phyloP scores from a whole-genome alignment of 2,329 filamentous ascomycete species.

The Rhynchosporium secalis region DNA sequence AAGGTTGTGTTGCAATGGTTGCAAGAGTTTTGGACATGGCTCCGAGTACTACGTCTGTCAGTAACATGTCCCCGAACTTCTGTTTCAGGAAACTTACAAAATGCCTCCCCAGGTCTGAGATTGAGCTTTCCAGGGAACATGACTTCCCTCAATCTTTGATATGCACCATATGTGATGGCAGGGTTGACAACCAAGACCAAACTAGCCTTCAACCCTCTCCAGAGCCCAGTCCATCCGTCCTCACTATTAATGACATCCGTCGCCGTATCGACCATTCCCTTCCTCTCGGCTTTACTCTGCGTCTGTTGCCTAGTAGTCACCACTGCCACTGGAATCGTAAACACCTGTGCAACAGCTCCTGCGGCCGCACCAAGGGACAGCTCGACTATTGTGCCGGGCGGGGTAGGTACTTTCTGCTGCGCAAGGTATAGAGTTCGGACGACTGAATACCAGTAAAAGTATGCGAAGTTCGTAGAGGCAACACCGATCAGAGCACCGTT shows the following conservation, averaged over 20 bases:
- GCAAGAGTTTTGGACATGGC: conserved; percentile 91
- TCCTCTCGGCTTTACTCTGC: conserved; percentile 78
- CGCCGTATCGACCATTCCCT: conserved; percentile 83
- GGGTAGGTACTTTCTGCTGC: conserved; percentile 54
- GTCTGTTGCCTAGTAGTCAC: conserved; percentile 97
- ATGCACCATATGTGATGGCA: conserved; percentile 95
- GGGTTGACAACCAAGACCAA: conserved; percentile 95
- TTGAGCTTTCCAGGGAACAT: conserved; percentile 76
- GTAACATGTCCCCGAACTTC: background rate
- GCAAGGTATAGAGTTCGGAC: conserved; percentile 78
- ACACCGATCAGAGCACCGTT: conserved; percentile 84
- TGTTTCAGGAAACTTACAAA: conserved; percentile 62
- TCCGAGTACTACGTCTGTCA: conserved; percentile 66
- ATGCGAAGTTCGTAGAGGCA: conserved; percentile 96
- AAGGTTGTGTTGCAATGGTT: conserved; percentile 87
- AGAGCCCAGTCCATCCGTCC: conserved; percentile 85
- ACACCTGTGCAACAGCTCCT: conserved; percentile 88
- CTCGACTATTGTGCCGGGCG: conserved; percentile 79
- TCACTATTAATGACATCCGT: conserved; percentile 87
- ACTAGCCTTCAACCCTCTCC: conserved; percentile 94
- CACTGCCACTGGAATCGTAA: conserved; percentile 94
- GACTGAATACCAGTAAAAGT: conserved; percentile 98
- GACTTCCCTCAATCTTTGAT: conserved; percentile 78
- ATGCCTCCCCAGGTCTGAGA: conserved; percentile 83
- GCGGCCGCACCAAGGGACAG: conserved; percentile 82